These are phyloP conservation scores for Mycena amicta DNA, from an alignment of 768 basidiomycete species.

Conservation along the genomic window DNA sequence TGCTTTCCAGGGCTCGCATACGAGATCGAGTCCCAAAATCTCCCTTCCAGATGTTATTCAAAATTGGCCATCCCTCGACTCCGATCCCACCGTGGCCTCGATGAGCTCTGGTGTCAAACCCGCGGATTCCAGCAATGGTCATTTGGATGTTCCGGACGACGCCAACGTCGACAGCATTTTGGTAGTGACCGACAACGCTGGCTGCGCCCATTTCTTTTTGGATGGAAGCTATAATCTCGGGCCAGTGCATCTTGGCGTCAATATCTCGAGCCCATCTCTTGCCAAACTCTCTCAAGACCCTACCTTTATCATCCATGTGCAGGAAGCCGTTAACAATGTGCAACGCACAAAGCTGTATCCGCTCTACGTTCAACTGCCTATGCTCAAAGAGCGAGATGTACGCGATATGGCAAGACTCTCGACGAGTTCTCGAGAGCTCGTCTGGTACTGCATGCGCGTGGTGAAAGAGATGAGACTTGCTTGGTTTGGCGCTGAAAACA, in stretches of 20 bases:
- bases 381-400: conserved; percentile 55
- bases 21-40: conserved; percentile 44
- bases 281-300: conserved; percentile 50
- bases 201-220: conserved; percentile 64
- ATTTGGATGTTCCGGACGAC: conserved; percentile 47
- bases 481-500: conserved; percentile 74
- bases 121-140: conserved; percentile 29
- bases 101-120: conserved; percentile 49
- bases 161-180: conserved; percentile 69
- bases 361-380: conserved; percentile 51
- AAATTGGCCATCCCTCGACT: conserved; percentile 68
- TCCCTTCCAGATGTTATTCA: conserved; percentile 61
- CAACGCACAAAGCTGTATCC: conserved; percentile 43
- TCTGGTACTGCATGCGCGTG: conserved; percentile 71
- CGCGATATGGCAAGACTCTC: conserved; percentile 75
- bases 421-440: conserved; percentile 68
- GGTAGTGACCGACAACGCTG: conserved; percentile 57
- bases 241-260: conserved; percentile 40
- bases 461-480: conserved; percentile 70
- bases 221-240: conserved; percentile 81
- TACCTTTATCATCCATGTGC: conserved; percentile 53
- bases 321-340: conserved; percentile 27
- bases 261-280: conserved; percentile 38
- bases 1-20: conserved; percentile 74
- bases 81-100: conserved; percentile 60